phyloP scores from a whole-genome alignment of 768 basidiomycete species.

The Russula sp. region DNA sequence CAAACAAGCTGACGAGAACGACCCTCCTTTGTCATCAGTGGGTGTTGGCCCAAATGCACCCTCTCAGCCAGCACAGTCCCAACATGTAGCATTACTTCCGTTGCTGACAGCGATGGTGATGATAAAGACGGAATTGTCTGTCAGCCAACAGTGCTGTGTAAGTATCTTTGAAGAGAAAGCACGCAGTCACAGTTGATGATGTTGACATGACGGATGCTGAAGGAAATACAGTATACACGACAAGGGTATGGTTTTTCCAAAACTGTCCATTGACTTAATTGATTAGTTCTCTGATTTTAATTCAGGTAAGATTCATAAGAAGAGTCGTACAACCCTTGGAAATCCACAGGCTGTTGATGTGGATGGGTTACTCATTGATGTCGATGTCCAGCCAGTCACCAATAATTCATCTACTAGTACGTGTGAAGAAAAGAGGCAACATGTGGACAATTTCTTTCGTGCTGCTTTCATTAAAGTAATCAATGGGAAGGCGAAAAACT shows the following conservation, averaged over 20 bases:
- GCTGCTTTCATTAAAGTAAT: not conserved
- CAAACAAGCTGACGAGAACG: too few species aligned
- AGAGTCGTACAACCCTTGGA: not conserved
- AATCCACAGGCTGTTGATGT: not conserved
- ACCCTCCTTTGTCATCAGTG: too few species aligned
- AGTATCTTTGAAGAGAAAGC: too few species aligned
- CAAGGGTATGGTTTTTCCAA: too few species aligned
- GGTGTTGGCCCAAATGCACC: not conserved
- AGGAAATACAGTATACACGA: too few species aligned
- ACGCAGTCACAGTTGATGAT: too few species aligned
- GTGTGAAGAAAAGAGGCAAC: not conserved
- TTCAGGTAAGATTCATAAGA: not conserved
- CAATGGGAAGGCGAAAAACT: not conserved
- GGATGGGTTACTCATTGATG: not conserved
- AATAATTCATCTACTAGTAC: not conserved
- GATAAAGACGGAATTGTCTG: too few species aligned
- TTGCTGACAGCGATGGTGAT: not conserved
- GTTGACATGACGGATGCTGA: too few species aligned
- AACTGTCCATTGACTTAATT: not conserved
- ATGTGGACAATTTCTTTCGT: not conserved
- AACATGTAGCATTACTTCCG: not conserved
- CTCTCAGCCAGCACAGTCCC: not conserved
- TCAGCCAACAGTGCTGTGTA: too few species aligned
- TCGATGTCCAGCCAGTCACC: not conserved
- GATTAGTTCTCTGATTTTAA: too few species aligned